Conservation (phyloP, 768 basidiomycete genomes). For the Lanmaoa pseudosensibilis region DNA sequence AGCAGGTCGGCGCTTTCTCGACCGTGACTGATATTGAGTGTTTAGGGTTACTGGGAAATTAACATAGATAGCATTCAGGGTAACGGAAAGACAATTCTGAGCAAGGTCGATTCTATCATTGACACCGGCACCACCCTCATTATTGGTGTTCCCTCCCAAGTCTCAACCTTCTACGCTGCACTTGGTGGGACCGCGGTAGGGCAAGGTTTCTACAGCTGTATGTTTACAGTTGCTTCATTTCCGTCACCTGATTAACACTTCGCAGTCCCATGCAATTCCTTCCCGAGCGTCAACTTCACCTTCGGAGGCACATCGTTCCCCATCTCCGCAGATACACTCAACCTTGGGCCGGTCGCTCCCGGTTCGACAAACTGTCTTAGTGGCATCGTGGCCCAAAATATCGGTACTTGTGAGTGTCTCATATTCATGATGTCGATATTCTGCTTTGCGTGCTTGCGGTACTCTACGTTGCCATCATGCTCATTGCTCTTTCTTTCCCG, state of each 20-base stretch:
- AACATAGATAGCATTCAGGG: too few species aligned
- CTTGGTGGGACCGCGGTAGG: too few species aligned
- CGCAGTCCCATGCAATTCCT: slow-evolving; percentile 32
- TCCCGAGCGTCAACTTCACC: slow-evolving; percentile 30
- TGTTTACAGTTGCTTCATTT: slow-evolving; percentile 12
- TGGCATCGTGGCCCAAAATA: slow-evolving; percentile 21
- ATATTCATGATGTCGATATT: not conserved
- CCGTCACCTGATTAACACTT: not conserved
- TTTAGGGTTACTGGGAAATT: too few species aligned
- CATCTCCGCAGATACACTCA: slow-evolving; percentile 35
- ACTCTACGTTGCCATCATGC: slow-evolving; percentile 2
- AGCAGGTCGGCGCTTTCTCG: too few species aligned
- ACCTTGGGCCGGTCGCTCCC: slow-evolving; percentile 33
- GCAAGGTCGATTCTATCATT: too few species aligned
- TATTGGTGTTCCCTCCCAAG: too few species aligned
- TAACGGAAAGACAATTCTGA: too few species aligned
- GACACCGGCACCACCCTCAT: too few species aligned
- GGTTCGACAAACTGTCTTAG: slow-evolving; percentile 34
- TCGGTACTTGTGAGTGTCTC: not conserved
- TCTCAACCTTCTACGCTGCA: too few species aligned
- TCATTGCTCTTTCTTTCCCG: not conserved
- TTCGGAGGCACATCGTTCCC: slow-evolving; percentile 39
- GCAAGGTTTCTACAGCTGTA: slow-evolving; percentile 35
- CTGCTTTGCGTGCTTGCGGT: too few species aligned
- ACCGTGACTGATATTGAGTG: too few species aligned